Evolutionary conservation across 2,329 filamentous ascomycete species (phyloP).

Genomic region (Claviceps capensis): DNA sequence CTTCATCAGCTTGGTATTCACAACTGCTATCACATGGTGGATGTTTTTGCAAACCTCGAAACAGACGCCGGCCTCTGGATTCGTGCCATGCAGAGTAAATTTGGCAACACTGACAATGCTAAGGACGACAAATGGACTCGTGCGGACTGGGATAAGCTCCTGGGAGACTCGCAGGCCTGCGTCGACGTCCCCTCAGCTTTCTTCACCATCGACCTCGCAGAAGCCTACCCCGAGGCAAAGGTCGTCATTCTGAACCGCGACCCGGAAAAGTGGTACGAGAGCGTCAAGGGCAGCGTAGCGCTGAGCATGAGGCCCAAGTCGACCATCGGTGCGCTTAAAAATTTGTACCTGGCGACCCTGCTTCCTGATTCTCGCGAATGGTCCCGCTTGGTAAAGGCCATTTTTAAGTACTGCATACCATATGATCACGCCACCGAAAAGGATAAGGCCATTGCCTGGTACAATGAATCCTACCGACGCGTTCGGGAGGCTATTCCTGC

Average conservation of each 20-base stretch:
- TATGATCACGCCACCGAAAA: constrained; percentile 21
- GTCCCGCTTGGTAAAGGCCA: constrained; percentile 14
- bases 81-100: constrained; percentile 20
- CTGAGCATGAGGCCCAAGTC: background rate
- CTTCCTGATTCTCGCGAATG: constrained; percentile 14
- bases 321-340: constrained; percentile 5
- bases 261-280: constrained; percentile 23
- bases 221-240: constrained; percentile 22
- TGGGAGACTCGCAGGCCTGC: constrained; percentile 34
- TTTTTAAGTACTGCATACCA: constrained; percentile 14
- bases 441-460: constrained; percentile 24
- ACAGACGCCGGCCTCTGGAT: constrained; percentile 16
- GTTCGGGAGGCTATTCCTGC: constrained; percentile 20
- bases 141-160: constrained; percentile 31
- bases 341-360: constrained; percentile 17
- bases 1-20: constrained; percentile 15
- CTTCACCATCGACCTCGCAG: constrained; percentile 23
- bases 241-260: constrained; percentile 26
- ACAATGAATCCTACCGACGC: constrained; percentile 22
- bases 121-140: constrained; percentile 17
- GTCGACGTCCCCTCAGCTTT: constrained; percentile 44
- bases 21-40: constrained; percentile 18
- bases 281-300: constrained; percentile 15
- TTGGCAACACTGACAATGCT: constrained; percentile 7
- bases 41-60: constrained; percentile 9